Evolutionary conservation across 345 rosid species (phyloP).

Genomic region (Firmiana major): DNA sequence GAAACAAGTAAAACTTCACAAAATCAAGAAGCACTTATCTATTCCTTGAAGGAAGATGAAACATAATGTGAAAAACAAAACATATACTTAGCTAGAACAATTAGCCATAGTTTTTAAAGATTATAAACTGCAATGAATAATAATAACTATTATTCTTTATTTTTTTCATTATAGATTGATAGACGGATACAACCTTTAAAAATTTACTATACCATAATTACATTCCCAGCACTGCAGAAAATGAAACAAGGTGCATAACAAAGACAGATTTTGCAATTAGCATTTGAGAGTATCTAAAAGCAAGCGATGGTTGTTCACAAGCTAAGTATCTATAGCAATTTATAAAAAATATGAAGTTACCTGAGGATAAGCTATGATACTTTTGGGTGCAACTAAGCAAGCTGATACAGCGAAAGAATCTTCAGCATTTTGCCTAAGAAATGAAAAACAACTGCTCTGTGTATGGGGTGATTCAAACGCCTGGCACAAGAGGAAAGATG

Average conservation of each 20-base stretch:
- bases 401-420: constrained; percentile 83
- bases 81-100: background rate
- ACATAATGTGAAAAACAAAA: background rate
- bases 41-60: background rate
- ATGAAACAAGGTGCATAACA: background rate
- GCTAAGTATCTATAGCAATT: background rate
- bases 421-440: constrained; percentile 83
- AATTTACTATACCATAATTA: background rate
- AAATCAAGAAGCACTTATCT: background rate
- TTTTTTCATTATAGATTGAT: background rate
- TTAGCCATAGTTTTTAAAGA: background rate
- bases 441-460: constrained; percentile 75
- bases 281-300: background rate
- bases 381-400: constrained; percentile 79
- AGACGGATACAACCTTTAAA: background rate
- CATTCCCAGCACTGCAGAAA: background rate
- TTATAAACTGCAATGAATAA: background rate
- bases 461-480: constrained; percentile 95
- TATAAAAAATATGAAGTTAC: constrained; percentile 31
- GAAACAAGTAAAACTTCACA: background rate
- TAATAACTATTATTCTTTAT: background rate
- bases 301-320: background rate
- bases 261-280: background rate
- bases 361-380: constrained; percentile 91
- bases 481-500: constrained; percentile 38